Conservation (phyloP, 1,284 basidiomycete genomes). For the Melanopsichium pennsylvanicum region DNA sequence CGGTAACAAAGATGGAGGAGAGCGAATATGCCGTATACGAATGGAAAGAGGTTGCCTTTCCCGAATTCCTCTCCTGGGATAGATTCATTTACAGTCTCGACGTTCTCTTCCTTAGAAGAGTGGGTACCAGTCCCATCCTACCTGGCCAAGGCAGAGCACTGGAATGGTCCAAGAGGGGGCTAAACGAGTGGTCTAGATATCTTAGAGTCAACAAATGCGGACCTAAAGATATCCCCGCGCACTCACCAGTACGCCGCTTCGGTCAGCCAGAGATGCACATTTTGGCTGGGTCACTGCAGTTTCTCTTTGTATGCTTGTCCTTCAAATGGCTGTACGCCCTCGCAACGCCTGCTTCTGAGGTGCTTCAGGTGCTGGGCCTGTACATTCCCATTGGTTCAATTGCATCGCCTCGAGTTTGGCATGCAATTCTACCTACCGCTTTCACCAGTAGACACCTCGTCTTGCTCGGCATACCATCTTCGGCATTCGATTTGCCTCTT, state of each 20-base stretch:
- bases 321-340: slow-evolving; percentile 26
- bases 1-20: slow-evolving; percentile 8
- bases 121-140: slow-evolving; percentile 18
- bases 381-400: slow-evolving; percentile 17
- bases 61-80: slow-evolving; percentile 5
- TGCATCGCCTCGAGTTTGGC: neutral
- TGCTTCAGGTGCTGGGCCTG: slow-evolving; percentile 20
- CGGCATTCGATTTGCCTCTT: slow-evolving; percentile 18
- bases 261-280: slow-evolving; percentile 34
- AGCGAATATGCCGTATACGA: slow-evolving; percentile 19
- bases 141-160: slow-evolving; percentile 26
- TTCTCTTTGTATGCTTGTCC: slow-evolving; percentile 3
- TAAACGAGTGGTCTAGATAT: slow-evolving; percentile 29
- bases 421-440: slow-evolving; percentile 3
- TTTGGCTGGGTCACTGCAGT: slow-evolving; percentile 5
- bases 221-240: slow-evolving; percentile 17
- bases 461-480: slow-evolving; percentile 6
- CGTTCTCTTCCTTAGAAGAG: slow-evolving; percentile 11
- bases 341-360: slow-evolving; percentile 11
- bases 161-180: slow-evolving; percentile 24
- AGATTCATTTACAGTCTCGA: slow-evolving; percentile 24
- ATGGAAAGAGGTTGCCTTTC: slow-evolving; percentile 25
- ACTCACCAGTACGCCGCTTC: slow-evolving; percentile 30
- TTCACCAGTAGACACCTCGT: slow-evolving; percentile 3
- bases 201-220: slow-evolving; percentile 15